phyloP scores from a whole-genome alignment of 345 rosid species.

The Litchi chinensis region DNA sequence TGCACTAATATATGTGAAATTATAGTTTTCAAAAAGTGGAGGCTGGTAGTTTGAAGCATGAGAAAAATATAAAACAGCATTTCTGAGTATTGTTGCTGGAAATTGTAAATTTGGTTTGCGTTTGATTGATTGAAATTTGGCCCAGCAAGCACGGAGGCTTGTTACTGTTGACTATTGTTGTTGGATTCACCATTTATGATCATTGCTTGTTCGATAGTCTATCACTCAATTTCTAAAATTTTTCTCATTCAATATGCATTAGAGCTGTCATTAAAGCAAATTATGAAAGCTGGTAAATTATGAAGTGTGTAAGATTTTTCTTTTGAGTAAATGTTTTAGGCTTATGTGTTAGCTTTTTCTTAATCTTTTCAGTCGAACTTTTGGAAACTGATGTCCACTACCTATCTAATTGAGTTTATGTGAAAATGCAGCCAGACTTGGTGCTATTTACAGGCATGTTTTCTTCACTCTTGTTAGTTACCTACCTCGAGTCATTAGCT shows the following conservation, averaged over 20 bases:
- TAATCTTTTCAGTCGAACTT: not conserved
- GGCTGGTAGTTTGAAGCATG: not conserved
- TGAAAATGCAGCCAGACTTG: slow-evolving; percentile 77
- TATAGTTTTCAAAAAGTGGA: not conserved
- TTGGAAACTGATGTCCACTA: not conserved
- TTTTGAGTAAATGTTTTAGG: not conserved
- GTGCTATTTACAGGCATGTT: slow-evolving; percentile 88
- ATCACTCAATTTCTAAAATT: not conserved
- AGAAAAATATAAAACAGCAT: not conserved
- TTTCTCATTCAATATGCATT: not conserved
- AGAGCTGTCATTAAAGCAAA: not conserved
- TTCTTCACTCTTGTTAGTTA: slow-evolving; percentile 26
- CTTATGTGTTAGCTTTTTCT: not conserved
- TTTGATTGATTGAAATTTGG: not conserved
- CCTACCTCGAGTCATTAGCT: slow-evolving; percentile 19
- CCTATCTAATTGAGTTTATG: slow-evolving; percentile 23
- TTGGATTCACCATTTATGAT: not conserved
- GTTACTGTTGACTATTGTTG: too few species aligned
- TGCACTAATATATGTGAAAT: not conserved
- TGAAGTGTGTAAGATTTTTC: not conserved
- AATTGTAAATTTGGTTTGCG: too few species aligned
- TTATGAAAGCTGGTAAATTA: not conserved
- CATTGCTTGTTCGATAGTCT: not conserved
- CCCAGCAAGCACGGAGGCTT: not conserved
- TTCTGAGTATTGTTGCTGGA: not conserved